Conservation (phyloP, 2,329 filamentous ascomycete genomes). For the Hypoxylon sp. region DNA sequence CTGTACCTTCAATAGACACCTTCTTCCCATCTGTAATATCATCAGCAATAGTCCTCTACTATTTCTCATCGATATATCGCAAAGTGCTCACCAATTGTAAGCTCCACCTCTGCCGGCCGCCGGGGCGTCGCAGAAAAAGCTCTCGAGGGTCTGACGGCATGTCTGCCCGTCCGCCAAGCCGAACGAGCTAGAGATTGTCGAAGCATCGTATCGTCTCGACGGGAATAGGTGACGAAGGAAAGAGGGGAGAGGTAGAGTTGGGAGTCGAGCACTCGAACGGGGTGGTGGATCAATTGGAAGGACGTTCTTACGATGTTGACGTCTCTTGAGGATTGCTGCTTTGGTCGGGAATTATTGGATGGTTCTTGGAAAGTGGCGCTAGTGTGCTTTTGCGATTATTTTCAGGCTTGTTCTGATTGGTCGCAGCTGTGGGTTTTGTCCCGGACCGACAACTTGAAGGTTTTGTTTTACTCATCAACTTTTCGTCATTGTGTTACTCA, state of each 20-base stretch:
- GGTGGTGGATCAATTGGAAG: constrained; percentile 40
- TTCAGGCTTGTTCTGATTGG: constrained; percentile 40
- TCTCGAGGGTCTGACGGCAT: constrained; percentile 70
- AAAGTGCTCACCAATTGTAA: constrained; percentile 81
- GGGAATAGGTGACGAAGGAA: constrained; percentile 54
- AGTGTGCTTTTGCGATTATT: constrained; percentile 43
- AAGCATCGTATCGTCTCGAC: constrained; percentile 72
- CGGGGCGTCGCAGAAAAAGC: constrained; percentile 82
- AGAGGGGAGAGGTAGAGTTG: constrained; percentile 43
- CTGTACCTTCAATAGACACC: constrained; percentile 92
- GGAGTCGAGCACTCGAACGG: no score
- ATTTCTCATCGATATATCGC: constrained; percentile 28
- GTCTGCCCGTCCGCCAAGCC: constrained; percentile 71
- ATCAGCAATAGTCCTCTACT: constrained; percentile 35
- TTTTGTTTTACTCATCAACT: no score
- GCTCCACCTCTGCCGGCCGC: constrained; percentile 90
- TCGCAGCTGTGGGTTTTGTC: constrained; percentile 18
- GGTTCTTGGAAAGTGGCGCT: constrained; percentile 38
- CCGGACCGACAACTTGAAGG: no score
- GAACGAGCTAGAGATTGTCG: constrained; percentile 73
- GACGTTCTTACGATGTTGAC: constrained; percentile 39
- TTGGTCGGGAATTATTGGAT: constrained; percentile 29
- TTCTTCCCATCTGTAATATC: constrained; percentile 86
- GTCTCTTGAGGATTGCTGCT: constrained; percentile 28
- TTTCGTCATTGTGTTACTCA: no score